Evolutionary conservation across 129 eudicot species (phyloP).

Genomic region (Glebionis coronaria): DNA sequence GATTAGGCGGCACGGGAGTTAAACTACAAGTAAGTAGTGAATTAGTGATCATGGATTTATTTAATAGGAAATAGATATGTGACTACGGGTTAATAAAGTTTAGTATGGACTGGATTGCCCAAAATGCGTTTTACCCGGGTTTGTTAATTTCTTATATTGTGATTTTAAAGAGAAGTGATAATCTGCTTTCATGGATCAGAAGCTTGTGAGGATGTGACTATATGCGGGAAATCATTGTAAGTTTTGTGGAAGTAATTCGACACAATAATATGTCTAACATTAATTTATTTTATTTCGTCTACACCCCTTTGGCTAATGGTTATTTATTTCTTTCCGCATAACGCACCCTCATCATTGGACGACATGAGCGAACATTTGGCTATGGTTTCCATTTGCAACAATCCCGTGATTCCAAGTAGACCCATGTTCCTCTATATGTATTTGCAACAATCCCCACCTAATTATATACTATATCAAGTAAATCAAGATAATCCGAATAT

Average conservation of each 20-base stretch:
- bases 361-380: too few relatives aligned
- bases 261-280: too few relatives aligned
- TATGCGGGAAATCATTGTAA: slow-evolving; percentile 62
- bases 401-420: too few relatives aligned
- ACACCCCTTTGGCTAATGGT: slow-evolving; percentile 1
- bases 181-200: slow-evolving; percentile 40
- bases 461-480: too few relatives aligned
- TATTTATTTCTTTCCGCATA: slow-evolving; percentile 37
- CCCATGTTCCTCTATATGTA: too few relatives aligned
- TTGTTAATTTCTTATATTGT: too few relatives aligned
- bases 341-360: slow-evolving; percentile 42
- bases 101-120: background rate
- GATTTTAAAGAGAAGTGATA: too few relatives aligned
- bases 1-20: slow-evolving; percentile 90
- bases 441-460: too few relatives aligned
- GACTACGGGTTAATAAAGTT: too few relatives aligned
- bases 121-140: background rate
- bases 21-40: too few relatives aligned
- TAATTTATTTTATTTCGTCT: background rate
- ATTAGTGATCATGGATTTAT: slow-evolving; percentile 18
- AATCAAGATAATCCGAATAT: too few relatives aligned
- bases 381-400: too few relatives aligned
- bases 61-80: background rate
- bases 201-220: slow-evolving; percentile 39
- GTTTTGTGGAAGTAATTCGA: slow-evolving; percentile 25